These are phyloP conservation scores for Eucommia ulmoides DNA, from an alignment of 257 asterid species.

Conservation along the genomic window DNA sequence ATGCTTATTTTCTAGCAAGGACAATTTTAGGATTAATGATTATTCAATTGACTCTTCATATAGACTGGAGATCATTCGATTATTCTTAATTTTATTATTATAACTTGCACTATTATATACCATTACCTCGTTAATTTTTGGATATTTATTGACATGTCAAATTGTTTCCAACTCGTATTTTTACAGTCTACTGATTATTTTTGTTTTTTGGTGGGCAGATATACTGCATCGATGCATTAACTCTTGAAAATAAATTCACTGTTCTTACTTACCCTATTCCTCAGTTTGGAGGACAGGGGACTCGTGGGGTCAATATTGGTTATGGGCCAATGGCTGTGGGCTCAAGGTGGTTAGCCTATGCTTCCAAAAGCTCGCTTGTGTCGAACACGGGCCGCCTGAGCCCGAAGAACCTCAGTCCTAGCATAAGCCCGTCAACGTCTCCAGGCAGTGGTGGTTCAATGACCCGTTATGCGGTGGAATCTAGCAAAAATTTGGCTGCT, in stretches of 20 bases:
- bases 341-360: constrained; percentile 68
- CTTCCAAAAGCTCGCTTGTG: constrained; percentile 52
- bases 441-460: constrained; percentile 48
- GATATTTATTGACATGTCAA: too few species aligned
- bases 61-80: too few species aligned
- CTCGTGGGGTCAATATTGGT: constrained; percentile 41
- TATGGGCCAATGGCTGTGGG: constrained; percentile 78
- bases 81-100: too few species aligned
- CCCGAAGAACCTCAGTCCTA: constrained; percentile 34
- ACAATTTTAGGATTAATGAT: too few species aligned
- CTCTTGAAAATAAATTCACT: constrained; percentile 57
- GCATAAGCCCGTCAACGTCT: constrained; percentile 48
- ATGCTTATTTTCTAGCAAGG: too few species aligned
- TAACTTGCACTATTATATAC: too few species aligned
- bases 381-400: constrained; percentile 42
- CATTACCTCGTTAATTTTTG: too few species aligned
- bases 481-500: constrained; percentile 50
- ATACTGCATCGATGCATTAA: constrained; percentile 45
- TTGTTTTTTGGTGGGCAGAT: constrained; percentile 33
- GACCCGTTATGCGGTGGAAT: constrained; percentile 65
- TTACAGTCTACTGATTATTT: too few species aligned
- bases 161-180: too few species aligned
- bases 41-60: too few species aligned
- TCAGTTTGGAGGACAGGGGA: constrained; percentile 51
- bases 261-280: constrained; percentile 62